phyloP scores from a whole-genome alignment of 192 early-diverging fungal genomes.

The Coemansia sp. region DNA sequence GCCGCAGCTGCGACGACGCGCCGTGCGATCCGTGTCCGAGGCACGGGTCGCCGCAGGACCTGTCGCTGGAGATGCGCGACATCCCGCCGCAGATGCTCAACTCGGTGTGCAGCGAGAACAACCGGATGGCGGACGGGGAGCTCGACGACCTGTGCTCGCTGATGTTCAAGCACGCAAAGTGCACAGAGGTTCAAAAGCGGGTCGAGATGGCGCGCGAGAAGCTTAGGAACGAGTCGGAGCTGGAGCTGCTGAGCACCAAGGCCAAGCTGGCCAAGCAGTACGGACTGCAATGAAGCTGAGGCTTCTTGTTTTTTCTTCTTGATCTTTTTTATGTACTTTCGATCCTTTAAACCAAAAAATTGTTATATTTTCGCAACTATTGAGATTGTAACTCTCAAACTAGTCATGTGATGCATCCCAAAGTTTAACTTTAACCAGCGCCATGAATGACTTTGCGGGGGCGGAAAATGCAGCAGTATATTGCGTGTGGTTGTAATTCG shows the following conservation, averaged over 20 bases:
- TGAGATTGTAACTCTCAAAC: too few species aligned
- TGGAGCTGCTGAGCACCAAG: slow-evolving; percentile 36
- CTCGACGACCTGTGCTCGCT: slow-evolving; percentile 48
- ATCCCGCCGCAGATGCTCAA: slow-evolving; percentile 43
- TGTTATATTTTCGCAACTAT: not conserved
- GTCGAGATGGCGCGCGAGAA: slow-evolving; percentile 38
- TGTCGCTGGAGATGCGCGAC: slow-evolving; percentile 38
- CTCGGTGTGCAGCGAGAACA: slow-evolving; percentile 42
- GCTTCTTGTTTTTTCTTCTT: not conserved
- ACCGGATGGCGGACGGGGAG: slow-evolving; percentile 41
- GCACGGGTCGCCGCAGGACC: slow-evolving; percentile 37
- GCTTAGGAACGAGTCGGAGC: slow-evolving; percentile 37
- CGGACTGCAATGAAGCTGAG: slow-evolving; percentile 20
- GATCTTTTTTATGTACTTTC: not conserved
- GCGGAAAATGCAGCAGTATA: too few species aligned
- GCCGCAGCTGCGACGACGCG: slow-evolving; percentile 14
- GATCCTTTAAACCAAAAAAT: not conserved
- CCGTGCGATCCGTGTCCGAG: slow-evolving; percentile 32
- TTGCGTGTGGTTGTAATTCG: too few species aligned
- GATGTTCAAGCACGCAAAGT: slow-evolving; percentile 53
- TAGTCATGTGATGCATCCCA: too few species aligned
- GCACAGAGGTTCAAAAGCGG: slow-evolving; percentile 45
- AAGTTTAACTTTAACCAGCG: too few species aligned
- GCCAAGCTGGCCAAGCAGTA: slow-evolving; percentile 29
- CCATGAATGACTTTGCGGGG: too few species aligned